Percentiles rank a stretch among this genome's conserved stretches.
These are phyloP conservation scores for Aureobasidium subglaciale DNA, from an alignment of 2,329 filamentous ascomycete species.

Conservation along the genomic window DNA sequence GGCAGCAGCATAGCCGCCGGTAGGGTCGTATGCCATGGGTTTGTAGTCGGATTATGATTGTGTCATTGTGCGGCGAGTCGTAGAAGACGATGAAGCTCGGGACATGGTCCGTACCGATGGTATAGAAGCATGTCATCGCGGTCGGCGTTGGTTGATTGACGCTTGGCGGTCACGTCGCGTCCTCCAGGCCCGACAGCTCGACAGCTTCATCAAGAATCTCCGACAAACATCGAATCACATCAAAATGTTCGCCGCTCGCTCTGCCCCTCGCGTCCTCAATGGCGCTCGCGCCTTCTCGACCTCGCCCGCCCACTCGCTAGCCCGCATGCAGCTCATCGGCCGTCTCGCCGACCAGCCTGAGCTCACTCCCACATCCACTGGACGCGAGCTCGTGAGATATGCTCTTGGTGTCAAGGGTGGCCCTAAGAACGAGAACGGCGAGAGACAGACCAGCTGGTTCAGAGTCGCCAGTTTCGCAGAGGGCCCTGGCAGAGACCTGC, in stretches of 20 bases:
- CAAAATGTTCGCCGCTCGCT: constrained; percentile 42
- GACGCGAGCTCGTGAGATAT: constrained; percentile 70
- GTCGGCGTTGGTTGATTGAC: constrained; percentile 6
- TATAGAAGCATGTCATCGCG: constrained; percentile 6
- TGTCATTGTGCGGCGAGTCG: background rate
- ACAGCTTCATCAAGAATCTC: background rate
- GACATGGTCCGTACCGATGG: background rate
- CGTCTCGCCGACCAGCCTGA: constrained; percentile 77
- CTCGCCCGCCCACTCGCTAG: constrained; percentile 55
- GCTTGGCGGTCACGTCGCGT: constrained; percentile 9
- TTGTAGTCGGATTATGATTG: background rate
- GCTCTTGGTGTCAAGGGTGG: constrained; percentile 64
- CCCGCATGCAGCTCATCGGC: constrained; percentile 80
- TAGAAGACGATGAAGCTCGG: too few relatives aligned
- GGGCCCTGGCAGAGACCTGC: constrained; percentile 61
- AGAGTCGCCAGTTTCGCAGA: constrained; percentile 65
- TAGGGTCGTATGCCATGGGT: constrained; percentile 21
- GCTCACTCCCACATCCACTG: constrained; percentile 59
- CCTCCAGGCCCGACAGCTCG: background rate
- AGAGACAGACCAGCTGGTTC: constrained; percentile 80
- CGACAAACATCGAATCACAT: background rate
- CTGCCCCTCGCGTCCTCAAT: constrained; percentile 36
- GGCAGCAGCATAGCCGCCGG: constrained; percentile 24
- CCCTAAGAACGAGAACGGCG: constrained; percentile 54
- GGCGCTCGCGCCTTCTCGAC: constrained; percentile 68